Base-by-base conservation (phyloP, 2,329 filamentous ascomycete genomes). In the Colletotrichum higginsianum region DNA sequence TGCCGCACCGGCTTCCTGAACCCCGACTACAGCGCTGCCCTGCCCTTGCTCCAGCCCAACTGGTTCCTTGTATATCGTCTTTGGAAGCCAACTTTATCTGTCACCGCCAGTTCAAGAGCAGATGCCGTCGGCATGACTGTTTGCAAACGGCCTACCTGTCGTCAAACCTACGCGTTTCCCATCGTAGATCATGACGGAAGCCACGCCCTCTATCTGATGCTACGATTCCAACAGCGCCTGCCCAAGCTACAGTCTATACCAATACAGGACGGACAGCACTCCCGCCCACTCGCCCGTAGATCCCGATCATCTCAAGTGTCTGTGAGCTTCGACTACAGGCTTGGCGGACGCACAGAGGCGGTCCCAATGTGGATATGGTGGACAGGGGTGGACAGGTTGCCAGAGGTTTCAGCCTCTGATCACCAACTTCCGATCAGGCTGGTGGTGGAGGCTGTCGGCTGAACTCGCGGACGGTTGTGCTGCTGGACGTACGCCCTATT, bases 361-460 rank as follows among this genome's bases (percentile, higher is more conserved):
- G 38, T 63, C 53, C 47, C 15, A 60, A 64, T 42, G 30, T 58
- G 66, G 65, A 40, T 47, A 35, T 56, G 69, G 69, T 64, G 47
- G 38, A 40, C 69, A 69, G 60, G 60, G 69, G 69, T 8, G 9
- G 50, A 42, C 11, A 52, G 21, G 58, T 30, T 53, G 18, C 53
- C 30, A 40, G 42, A 42, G 21, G 50, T 64, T 64, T 72, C 65
- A 69, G 60, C 69, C 69, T 60, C 65, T 49, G 40, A 60, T 64
- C 65, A 47, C 60, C 30, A 16, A 55, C 46, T 23, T 57, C 50
- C 46, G 18, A 57, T 38, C 30, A 53, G n/a, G 4, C 30, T 30
- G 21, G 26, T 38, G 26, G 46, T 38, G 26, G 46, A 56, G 60
- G 66, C 23, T 63, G 21, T 21, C 35, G 44, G 18, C 53, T 67